Base-by-base conservation (phyloP, 140 eudicot genomes). In the Flaveria floridana region DNA sequence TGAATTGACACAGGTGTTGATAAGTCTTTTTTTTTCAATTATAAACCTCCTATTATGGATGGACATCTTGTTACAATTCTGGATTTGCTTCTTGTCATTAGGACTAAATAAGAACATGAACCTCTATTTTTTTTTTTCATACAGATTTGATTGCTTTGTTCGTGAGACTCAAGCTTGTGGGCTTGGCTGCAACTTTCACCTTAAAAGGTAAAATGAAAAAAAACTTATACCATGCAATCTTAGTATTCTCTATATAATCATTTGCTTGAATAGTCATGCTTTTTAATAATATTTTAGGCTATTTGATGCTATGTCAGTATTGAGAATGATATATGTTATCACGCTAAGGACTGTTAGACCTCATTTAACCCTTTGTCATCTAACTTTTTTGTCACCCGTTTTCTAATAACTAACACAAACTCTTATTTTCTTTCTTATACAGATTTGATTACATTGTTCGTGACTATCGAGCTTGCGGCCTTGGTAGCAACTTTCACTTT, bases 111-210 rank as follows among this genome's bases (percentile, higher is more conserved):
- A 34, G 41, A 34, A 34, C 41, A 34, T 34, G 41, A 34, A 34
- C 41, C 41, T 34, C 41, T 5, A 34, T 34, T 34, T 34, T 34
- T 8, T 8, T 34, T 34, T 34, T 5, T 34, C 1, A 34, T 34
- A 34, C 41, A 1, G 41, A 34, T 34, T 34, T 34, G 41, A 6
- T 34, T 34, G 8, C 41, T 4, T 47, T 76, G 85, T 84, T 62
- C 95, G 97, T 71, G 95, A 91, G 77, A 86, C 95, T 57, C 78
- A 95, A 28, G 95, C 92, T 65, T 88, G 95, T 81, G 97, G 97
- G 37, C 84, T 88, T 7, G 91, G 89, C 46, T 88, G 92, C 79
- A 86, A 77, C 78, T 91, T 91, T 76, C 86, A 87, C 80, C 88
- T 84, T 48, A 83, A 86, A 76, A 91, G 95, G 97, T 88, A 47